Percentiles rank a stretch among this genome's conserved stretches.
Evolutionary conservation across 2,329 filamentous ascomycete species (phyloP).

Genomic region (Sporothrix luriei): DNA sequence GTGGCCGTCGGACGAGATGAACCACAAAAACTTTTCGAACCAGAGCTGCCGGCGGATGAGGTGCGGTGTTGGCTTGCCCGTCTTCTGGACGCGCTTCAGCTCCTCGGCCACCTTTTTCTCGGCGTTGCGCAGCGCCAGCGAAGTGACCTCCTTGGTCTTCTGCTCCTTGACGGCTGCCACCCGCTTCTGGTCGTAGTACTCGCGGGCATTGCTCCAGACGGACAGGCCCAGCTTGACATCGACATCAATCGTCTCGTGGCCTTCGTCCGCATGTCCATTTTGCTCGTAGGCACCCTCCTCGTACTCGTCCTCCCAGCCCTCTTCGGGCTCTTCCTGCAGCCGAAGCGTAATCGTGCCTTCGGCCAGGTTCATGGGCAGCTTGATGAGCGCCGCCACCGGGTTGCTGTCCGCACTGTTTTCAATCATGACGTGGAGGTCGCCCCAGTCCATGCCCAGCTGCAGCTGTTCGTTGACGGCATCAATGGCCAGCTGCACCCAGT

Average conservation of each 20-base stretch:
- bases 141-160: conserved; percentile 79
- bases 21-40: conserved; percentile 98
- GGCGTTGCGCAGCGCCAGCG: conserved; percentile 81
- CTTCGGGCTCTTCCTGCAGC: conserved; percentile 69
- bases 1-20: conserved; percentile 93
- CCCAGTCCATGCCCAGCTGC: conserved; percentile 95
- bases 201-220: conserved; percentile 84
- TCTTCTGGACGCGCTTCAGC: conserved; percentile 83
- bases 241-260: conserved; percentile 59
- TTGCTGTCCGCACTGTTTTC: conserved; percentile 85
- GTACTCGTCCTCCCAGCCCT: conserved; percentile 53
- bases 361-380: conserved; percentile 82
- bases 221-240: conserved; percentile 83
- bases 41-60: conserved; percentile 82
- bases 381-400: conserved; percentile 82
- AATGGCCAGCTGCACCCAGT: conserved; percentile 88
- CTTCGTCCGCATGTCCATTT: conserved; percentile 52
- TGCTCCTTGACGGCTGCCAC: conserved; percentile 82
- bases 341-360: conserved; percentile 84
- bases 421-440: conserved; percentile 83
- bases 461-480: conserved; percentile 92
- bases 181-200: conserved; percentile 90
- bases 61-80: conserved; percentile 84
- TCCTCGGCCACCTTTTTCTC: conserved; percentile 86
- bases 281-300: conserved; percentile 57